phyloP scores from a whole-genome alignment of 768 basidiomycete species.

The Boletus tylopilopsis region DNA sequence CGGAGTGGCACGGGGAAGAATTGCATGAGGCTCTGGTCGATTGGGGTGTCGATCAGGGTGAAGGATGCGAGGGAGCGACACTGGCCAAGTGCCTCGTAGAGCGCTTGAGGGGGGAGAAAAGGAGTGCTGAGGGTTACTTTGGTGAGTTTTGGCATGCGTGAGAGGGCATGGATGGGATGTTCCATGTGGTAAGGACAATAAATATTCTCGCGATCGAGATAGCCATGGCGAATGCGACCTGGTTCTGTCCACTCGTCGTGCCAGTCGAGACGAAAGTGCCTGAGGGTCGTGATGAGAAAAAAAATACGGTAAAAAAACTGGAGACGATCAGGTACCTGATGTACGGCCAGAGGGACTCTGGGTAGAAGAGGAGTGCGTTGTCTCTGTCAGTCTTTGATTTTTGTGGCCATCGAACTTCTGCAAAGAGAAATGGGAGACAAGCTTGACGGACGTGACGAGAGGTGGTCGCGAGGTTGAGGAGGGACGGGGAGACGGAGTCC shows the following conservation, averaged over 20 bases:
- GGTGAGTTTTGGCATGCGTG: slow-evolving; percentile 29
- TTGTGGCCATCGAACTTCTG: slow-evolving; percentile 33
- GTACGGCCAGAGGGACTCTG: slow-evolving; percentile 27
- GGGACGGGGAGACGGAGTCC: slow-evolving; percentile 8
- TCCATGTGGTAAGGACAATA: slow-evolving; percentile 30
- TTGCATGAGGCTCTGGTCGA: slow-evolving; percentile 33
- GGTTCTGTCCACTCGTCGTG: slow-evolving; percentile 37
- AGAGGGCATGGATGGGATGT: slow-evolving; percentile 22
- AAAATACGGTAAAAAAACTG: not conserved
- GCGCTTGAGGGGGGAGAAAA: slow-evolving; percentile 29
- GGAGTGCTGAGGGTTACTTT: slow-evolving; percentile 29
- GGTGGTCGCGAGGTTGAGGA: slow-evolving; percentile 24
- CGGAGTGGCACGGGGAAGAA: slow-evolving; percentile 25
- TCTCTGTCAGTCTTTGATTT: slow-evolving; percentile 24
- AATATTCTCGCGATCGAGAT: slow-evolving; percentile 30
- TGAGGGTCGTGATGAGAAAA: not conserved
- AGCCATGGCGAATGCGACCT: slow-evolving; percentile 31
- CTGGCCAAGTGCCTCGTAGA: slow-evolving; percentile 27
- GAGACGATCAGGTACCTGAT: slow-evolving; percentile 21
- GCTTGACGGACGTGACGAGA: slow-evolving; percentile 27
- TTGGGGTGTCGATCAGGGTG: slow-evolving; percentile 31
- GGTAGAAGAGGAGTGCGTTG: slow-evolving; percentile 27
- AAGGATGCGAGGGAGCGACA: slow-evolving; percentile 27
- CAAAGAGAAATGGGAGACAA: slow-evolving; percentile 30
- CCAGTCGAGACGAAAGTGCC: slow-evolving; percentile 33